These are phyloP conservation scores for Chytriomyces confervae DNA, from an alignment of 192 early-diverging fungal genomes.

Conservation along the genomic window DNA sequence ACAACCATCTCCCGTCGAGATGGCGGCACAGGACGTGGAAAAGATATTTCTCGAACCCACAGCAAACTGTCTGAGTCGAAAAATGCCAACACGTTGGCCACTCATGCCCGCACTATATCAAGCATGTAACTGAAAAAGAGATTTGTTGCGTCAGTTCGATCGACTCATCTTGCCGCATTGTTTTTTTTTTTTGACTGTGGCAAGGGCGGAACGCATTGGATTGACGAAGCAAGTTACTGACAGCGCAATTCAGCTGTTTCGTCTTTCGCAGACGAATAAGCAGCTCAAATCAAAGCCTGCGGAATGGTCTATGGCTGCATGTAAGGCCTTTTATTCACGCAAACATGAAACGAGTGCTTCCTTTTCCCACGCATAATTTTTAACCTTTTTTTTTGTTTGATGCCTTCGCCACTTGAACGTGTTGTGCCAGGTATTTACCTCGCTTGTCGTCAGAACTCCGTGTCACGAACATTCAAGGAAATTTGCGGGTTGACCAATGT, in stretches of 20 bases:
- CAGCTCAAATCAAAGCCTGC: constrained; percentile 79
- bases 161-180: constrained; percentile 39
- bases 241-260: constrained; percentile 88
- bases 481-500: constrained; percentile 88
- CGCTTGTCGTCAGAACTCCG: constrained; percentile 83
- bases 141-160: constrained; percentile 38
- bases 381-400: background rate
- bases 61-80: constrained; percentile 73
- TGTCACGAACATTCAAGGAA: constrained; percentile 92
- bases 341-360: background rate
- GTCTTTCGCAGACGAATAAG: constrained; percentile 82
- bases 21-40: constrained; percentile 73
- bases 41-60: constrained; percentile 76
- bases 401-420: background rate
- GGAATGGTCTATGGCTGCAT: constrained; percentile 86
- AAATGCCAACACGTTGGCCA: constrained; percentile 74
- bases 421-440: constrained; percentile 69
- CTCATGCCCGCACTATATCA: constrained; percentile 22
- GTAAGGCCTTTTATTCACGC: constrained; percentile 35
- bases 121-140: background rate
- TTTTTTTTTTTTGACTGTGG: constrained; percentile 65
- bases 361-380: background rate
- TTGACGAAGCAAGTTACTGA: constrained; percentile 74
- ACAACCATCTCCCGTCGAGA: constrained; percentile 81
- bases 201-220: constrained; percentile 82